Conservation (phyloP, 2,329 filamentous ascomycete species). For the Aspergillus alliaceus region DNA sequence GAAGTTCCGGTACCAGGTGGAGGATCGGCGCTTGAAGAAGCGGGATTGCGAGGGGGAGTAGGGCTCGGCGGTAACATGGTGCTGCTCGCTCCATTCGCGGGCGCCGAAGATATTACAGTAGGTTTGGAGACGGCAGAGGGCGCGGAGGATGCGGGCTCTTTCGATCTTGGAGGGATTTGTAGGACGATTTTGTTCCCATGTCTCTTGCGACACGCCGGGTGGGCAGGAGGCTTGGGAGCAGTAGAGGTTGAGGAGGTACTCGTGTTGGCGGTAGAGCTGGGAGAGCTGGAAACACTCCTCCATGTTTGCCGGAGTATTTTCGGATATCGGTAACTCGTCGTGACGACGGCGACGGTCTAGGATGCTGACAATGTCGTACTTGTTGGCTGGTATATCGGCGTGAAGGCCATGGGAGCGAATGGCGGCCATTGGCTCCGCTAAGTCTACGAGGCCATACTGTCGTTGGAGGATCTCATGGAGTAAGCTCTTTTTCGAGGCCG, state of each 20-base stretch:
- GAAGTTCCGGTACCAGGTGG: constrained; percentile 18
- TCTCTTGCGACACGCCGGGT: background rate
- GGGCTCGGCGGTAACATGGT: background rate
- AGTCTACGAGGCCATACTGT: constrained; percentile 10
- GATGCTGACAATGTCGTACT: constrained; percentile 10
- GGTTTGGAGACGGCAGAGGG: constrained; percentile 16
- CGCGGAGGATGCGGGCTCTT: constrained; percentile 13
- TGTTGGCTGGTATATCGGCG: constrained; percentile 10
- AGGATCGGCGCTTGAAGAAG: constrained; percentile 1
- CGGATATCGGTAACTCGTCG: background rate
- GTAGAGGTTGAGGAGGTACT: constrained; percentile 4
- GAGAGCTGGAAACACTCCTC: constrained; percentile 10
- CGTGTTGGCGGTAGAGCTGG: constrained; percentile 8
- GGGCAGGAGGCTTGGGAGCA: constrained; percentile 4
- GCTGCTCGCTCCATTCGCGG: constrained; percentile 12
- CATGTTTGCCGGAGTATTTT: background rate
- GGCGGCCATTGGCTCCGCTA: constrained; percentile 14
- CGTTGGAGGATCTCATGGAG: constrained; percentile 10
- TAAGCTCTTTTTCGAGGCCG: constrained; percentile 5
- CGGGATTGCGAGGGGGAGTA: background rate
- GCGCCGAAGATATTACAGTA: constrained; percentile 18
- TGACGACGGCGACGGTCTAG: constrained; percentile 12
- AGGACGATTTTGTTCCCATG: background rate
- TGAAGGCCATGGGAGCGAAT: constrained; percentile 13
- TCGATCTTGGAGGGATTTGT: constrained; percentile 2